phyloP scores from a whole-genome alignment of 352 stramenopile species.

The Aphanomyces stellatus region DNA sequence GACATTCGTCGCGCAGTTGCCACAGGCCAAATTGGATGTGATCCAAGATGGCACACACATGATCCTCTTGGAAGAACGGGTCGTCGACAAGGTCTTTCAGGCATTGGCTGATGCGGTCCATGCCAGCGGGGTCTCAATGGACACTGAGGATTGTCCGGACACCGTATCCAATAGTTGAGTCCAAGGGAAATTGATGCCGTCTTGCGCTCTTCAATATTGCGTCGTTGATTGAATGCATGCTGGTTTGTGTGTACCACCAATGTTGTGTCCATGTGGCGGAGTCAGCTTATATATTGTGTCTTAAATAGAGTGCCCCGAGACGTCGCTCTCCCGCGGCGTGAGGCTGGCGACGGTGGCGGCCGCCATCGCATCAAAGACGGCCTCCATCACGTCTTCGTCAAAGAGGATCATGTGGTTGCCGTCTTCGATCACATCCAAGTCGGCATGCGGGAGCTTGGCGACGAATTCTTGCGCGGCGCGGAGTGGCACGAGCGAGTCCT shows the following conservation, averaged over 20 bases:
- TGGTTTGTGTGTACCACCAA: no score
- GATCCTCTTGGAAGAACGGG: conserved; percentile 10
- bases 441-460: background rate
- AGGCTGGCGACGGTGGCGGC: background rate
- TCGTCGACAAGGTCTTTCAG: conserved; percentile 10
- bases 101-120: background rate
- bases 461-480: conserved; percentile 16
- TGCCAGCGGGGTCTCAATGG: no score
- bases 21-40: background rate
- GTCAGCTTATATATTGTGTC: no score
- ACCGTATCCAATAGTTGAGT: no score
- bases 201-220: no score
- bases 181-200: no score
- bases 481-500: conserved; percentile 10
- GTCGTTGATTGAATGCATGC: no score
- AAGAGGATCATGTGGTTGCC: conserved; percentile 12
- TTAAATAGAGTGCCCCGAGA: no score
- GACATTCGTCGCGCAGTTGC: background rate
- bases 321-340: no score
- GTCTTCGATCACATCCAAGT: background rate
- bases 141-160: no score
- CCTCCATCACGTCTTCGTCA: conserved; percentile 13
- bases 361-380: background rate
- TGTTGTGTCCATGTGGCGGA: no score
- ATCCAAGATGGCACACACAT: background rate